Evolutionary conservation across 495 filamentous ascomycete species (phyloP).

Genomic region (Penicillium lividum): DNA sequence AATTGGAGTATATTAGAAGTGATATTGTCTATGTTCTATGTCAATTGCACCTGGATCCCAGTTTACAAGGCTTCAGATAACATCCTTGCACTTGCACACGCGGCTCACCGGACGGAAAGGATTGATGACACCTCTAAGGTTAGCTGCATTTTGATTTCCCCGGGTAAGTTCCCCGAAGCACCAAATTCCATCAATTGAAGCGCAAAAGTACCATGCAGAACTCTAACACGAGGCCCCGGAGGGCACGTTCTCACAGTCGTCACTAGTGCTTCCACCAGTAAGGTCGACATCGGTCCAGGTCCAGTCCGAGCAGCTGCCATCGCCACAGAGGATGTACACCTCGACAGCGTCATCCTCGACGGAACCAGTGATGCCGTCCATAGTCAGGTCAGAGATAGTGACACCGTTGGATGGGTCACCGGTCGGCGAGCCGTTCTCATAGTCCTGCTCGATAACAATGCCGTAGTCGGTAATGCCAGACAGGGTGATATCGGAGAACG

Average conservation of each 20-base stretch:
- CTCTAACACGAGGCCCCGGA: conserved; percentile 1
- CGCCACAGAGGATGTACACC: conserved; percentile 55
- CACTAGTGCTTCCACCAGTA: conserved; percentile 38
- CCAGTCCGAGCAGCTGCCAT: conserved; percentile 36
- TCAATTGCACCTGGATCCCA: neutral
- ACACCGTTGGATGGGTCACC: conserved; percentile 58
- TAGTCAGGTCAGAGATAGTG: conserved; percentile 48
- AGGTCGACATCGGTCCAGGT: neutral
- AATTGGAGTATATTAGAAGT: neutral
- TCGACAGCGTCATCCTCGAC: conserved; percentile 35
- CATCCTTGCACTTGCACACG: neutral
- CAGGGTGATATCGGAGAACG: conserved; percentile 28
- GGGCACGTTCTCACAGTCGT: conserved; percentile 44
- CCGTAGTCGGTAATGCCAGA: conserved; percentile 45
- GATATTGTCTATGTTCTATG: neutral
- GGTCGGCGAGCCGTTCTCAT: conserved; percentile 54
- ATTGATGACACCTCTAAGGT: neutral
- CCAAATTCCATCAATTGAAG: neutral
- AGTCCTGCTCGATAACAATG: conserved; percentile 65
- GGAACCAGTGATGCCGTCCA: conserved; percentile 49
- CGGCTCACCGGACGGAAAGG: neutral
- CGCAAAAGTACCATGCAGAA: neutral
- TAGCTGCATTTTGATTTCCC: neutral
- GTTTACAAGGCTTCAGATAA: neutral
- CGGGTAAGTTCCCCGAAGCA: neutral